Conservation (phyloP, 352 stramenopile genomes). For the Halophytophthora batemanensis region DNA sequence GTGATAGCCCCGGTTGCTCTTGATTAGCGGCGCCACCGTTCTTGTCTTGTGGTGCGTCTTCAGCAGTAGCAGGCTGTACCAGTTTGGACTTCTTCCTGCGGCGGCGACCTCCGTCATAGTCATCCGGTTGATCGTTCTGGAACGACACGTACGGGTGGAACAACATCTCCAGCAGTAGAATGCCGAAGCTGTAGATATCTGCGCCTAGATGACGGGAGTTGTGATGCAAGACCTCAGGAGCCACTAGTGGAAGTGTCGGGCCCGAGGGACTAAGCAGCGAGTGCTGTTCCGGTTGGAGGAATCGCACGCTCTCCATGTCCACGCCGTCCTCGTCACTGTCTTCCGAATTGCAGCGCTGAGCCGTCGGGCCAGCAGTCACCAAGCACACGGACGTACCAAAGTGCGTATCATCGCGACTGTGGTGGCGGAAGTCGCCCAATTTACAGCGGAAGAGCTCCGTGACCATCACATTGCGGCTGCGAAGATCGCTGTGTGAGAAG, state of each 20-base stretch:
- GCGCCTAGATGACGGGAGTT: conserved; percentile 29
- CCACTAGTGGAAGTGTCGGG: conserved; percentile 37
- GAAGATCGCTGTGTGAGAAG: conserved; percentile 58
- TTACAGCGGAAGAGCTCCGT: conserved; percentile 55
- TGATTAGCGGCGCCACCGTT: conserved; percentile 6
- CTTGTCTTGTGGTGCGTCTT: conserved; percentile 10
- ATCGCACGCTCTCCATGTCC: conserved; percentile 30
- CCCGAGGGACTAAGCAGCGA: conserved; percentile 6
- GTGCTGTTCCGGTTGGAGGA: conserved; percentile 25
- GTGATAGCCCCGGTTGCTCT: conserved; percentile 10
- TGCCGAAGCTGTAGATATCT: conserved; percentile 59
- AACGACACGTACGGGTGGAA: conserved; percentile 46
- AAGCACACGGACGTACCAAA: conserved; percentile 17
- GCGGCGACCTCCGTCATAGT: conserved; percentile 11
- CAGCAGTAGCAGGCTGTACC: conserved; percentile 16
- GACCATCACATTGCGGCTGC: conserved; percentile 68
- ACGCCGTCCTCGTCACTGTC: conserved; percentile 28
- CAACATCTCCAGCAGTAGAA: conserved; percentile 58
- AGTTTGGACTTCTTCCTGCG: conserved; percentile 16
- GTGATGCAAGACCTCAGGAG: conserved; percentile 43
- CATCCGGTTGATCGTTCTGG: conserved; percentile 20
- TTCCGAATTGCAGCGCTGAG: conserved; percentile 20
- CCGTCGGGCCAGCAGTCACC: conserved; percentile 3
- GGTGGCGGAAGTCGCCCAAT: conserved; percentile 49
- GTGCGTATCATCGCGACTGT: conserved; percentile 27